Base-by-base conservation (phyloP, 352 stramenopile genomes). In the Pseudoperonospora humuli region DNA sequence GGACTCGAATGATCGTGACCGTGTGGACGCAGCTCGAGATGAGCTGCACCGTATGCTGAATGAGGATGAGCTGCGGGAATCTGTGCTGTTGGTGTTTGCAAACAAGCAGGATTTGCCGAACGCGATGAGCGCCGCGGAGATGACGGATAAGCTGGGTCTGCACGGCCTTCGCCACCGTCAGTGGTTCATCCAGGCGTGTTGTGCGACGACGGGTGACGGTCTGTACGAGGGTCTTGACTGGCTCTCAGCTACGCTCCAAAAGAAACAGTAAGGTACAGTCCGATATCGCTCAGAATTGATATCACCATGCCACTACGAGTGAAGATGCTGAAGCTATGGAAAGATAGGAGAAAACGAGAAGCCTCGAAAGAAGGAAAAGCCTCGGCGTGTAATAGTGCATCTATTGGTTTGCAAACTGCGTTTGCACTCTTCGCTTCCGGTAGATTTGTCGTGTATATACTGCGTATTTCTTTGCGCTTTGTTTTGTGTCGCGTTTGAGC, bases 61-160 rank as follows among this genome's bases (percentile, higher is more conserved):
- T 58, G 95, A 98, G 58, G 95, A 99, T 52, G 93, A 98, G 70
- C 86, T 99, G 21, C 88, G 90, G 39, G 93, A 98, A 53, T 96
- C 96, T 29, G 86, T 97, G 33, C 54, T 99, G 28, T 61, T 99
- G 43, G 95, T 99, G 45, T 98, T 98, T 62, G 95, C 95, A 37
- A 99, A 99, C 81, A 99, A 99, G 77, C 96, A 99, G 72, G 96
- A 99, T 91, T 70, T 99, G 59, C 96, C 96, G 20, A 97, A 98
- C 67, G 61, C 61, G 20, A 71, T 71, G 93, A 94, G 82, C 50
- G 95, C 95, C 10, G 86, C 94, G n/a, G 95, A 98, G 71, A 97
- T 99, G 86, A 98, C 96, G 34, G 91, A 98, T 62, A 98, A 98
- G 82, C 75, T 99, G 41, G 95, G 95, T 54, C 83, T 99, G 45